Evolutionary conservation across 2,329 filamentous ascomycete species (phyloP).

Genomic region (Elsinoe arachidis): DNA sequence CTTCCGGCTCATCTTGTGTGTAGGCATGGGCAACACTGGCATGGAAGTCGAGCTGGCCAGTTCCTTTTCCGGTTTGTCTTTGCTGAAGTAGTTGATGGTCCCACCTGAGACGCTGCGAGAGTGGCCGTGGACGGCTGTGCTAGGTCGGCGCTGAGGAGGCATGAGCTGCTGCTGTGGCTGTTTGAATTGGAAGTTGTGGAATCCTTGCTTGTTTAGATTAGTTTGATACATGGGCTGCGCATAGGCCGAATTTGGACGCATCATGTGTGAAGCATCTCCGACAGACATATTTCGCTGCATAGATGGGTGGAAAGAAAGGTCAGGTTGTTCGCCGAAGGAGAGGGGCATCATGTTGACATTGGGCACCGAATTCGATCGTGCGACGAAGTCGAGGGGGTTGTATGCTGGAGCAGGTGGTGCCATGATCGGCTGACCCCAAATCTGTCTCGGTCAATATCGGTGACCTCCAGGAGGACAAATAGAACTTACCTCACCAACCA

Average conservation of each 20-base stretch:
- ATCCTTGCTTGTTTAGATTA: background rate
- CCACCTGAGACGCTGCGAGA: background rate
- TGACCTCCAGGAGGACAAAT: background rate
- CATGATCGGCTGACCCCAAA: conserved; percentile 10
- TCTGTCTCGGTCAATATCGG: background rate
- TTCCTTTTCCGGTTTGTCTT: background rate
- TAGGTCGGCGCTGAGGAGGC: background rate
- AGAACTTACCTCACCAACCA: conserved; percentile 2
- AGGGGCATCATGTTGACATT: background rate
- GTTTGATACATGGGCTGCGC: background rate
- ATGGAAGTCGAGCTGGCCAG: background rate
- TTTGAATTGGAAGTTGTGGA: background rate
- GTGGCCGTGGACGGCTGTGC: background rate
- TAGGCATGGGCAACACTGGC: background rate
- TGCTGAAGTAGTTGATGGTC: background rate
- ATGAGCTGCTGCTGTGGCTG: background rate
- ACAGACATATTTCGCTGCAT: conserved; percentile 3
- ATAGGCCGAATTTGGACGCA: background rate
- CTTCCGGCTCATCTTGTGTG: background rate
- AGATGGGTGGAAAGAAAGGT: background rate
- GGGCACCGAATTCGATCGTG: conserved; percentile 3
- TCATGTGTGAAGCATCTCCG: conserved; percentile 3
- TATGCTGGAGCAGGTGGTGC: conserved; percentile 6
- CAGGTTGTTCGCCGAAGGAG: conserved; percentile 4
- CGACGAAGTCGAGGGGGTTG: background rate